Evolutionary conservation across 306 rosid species (phyloP), one percentile per base, ranked within the genome.

Genomic region (Lupinus albus): DNA sequence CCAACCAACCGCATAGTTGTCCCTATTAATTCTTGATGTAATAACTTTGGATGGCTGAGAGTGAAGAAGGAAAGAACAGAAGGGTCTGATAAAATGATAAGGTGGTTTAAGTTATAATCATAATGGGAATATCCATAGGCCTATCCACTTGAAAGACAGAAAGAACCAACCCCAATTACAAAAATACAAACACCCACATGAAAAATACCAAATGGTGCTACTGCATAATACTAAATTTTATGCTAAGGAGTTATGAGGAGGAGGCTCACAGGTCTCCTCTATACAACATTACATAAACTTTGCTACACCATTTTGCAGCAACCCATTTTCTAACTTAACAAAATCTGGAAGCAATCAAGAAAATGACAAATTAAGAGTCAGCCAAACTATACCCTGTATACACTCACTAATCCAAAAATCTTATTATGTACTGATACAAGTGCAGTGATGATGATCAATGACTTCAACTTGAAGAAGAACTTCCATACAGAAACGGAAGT

Each of bases 341-440:
- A 67, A 74, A 79, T 74, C 77, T 66, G 72, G 63, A 82, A 66
- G 75, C 78, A 69, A 56, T 75, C 65, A 79, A 42, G 60, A 39
- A 57, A 39, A 52, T 15, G 45, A 25, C 41, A 64, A 73, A 61
- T 25, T 25, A 50, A 25, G 8, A 67, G 78, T 67, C 81, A 77
- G 78, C 75, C 81, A 66, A 25, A 83, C 95, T 85, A 85, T 82
- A 84, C 84, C 79, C 72, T 80, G 86, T 83, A 83, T 83, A 81
- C 85, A 81, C 82, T 87, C 73, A 42, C 88, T 85, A 81, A 77
- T 79, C 80, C 91, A 85, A 85, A 85, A 83, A 83, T 76, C 81
- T 60, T 88, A 85, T 60, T 88, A 85, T 84, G 88, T 85, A 84
- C 89, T 78, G 77, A 62, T 75, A 79, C 82, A 81, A 81, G 69